Evolutionary conservation across 345 rosid species (phyloP).

Genomic region (Camelina sativa): DNA sequence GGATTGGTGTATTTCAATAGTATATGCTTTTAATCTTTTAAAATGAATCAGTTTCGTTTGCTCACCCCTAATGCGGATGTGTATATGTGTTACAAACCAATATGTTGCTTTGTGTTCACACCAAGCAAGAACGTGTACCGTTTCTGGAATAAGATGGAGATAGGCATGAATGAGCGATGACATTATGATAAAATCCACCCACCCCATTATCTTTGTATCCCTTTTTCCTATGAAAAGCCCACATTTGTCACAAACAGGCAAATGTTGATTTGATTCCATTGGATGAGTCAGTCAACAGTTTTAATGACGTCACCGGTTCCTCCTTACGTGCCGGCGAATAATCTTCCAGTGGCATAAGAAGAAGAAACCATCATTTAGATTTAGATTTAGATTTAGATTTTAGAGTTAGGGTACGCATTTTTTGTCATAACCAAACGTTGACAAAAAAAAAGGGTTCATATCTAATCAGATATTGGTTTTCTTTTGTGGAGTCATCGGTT

Average conservation of each 20-base stretch:
- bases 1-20: conserved; percentile 21
- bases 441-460: neutral
- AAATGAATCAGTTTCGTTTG: conserved; percentile 16
- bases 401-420: neutral
- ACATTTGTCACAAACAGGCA: conserved; percentile 28
- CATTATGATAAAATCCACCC: conserved; percentile 28
- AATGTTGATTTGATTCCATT: neutral
- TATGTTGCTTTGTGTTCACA: conserved; percentile 17
- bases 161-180: conserved; percentile 12
- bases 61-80: neutral
- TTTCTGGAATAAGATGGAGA: neutral
- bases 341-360: neutral
- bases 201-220: conserved; percentile 35
- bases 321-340: conserved; percentile 32
- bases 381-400: neutral
- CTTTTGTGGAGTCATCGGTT: too few relatives aligned
- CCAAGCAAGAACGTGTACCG: conserved; percentile 8
- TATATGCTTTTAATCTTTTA: neutral
- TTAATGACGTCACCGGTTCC: conserved; percentile 23
- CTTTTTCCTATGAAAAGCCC: neutral
- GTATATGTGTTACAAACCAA: conserved; percentile 13
- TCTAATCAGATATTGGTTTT: too few relatives aligned
- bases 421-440: neutral
- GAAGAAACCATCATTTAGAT: neutral
- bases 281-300: neutral